Percentiles rank a stretch among this genome's conserved stretches.
Evolutionary conservation across 2,329 filamentous ascomycete genomes (phyloP).

Genomic region (Xylariaceae sp.): DNA sequence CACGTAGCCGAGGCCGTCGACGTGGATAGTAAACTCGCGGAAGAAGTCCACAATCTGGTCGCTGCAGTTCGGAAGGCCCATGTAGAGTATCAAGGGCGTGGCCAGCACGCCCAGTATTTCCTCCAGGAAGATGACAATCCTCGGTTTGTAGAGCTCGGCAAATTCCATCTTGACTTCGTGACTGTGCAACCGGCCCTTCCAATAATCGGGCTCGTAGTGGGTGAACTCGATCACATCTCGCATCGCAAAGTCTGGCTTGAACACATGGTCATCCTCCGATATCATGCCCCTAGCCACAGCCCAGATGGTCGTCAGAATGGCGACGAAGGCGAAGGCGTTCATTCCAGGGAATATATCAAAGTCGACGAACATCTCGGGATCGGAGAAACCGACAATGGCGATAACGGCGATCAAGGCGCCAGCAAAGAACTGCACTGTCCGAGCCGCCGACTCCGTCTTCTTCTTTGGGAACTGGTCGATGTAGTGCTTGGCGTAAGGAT

Average conservation of each 20-base stretch:
- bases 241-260: constrained; percentile 86
- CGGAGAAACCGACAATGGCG: constrained; percentile 75
- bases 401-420: constrained; percentile 84
- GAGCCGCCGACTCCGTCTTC: constrained; percentile 79
- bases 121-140: constrained; percentile 84
- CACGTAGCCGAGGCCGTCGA: constrained; percentile 91
- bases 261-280: constrained; percentile 81
- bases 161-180: constrained; percentile 92
- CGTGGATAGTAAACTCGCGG: constrained; percentile 93
- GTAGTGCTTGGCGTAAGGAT: constrained; percentile 86
- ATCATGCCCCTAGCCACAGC: constrained; percentile 76
- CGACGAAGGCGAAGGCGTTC: constrained; percentile 86
- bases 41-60: constrained; percentile 97
- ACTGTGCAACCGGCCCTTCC: constrained; percentile 85
- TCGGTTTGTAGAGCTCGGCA: constrained; percentile 82
- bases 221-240: constrained; percentile 87
- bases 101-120: constrained; percentile 90
- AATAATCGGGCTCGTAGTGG: constrained; percentile 84
- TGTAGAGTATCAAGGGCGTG: constrained; percentile 82
- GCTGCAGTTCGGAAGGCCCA: constrained; percentile 79
- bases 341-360: constrained; percentile 89
- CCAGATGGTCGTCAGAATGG: constrained; percentile 77
- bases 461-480: constrained; percentile 95
- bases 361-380: constrained; percentile 82
- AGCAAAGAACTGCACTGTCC: constrained; percentile 80